Evolutionary conservation across 2,329 filamentous ascomycete genomes (phyloP).

Genomic region (Cladosporium oxysporum): DNA sequence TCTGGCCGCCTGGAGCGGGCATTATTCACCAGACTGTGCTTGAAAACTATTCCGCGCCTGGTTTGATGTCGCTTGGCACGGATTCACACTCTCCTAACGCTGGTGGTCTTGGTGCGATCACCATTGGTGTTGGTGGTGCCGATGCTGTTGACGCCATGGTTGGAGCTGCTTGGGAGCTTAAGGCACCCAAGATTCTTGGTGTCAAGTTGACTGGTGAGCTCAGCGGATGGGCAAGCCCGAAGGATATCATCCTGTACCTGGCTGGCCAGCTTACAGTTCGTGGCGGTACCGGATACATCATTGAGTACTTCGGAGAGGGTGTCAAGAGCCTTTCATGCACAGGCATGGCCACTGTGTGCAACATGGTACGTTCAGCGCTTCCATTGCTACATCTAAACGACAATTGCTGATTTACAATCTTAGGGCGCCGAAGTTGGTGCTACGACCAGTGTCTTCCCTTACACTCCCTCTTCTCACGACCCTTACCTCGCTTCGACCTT

Average conservation of each 20-base stretch:
- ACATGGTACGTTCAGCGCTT: conserved; percentile 59
- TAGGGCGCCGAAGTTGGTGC: conserved; percentile 80
- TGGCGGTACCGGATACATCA: conserved; percentile 90
- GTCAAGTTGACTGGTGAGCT: conserved; percentile 82
- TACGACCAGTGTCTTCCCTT: conserved; percentile 95
- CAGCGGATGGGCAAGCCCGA: conserved; percentile 88
- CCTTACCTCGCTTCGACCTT: conserved; percentile 87
- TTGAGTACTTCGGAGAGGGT: conserved; percentile 79
- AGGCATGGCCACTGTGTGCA: conserved; percentile 88
- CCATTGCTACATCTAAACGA: conserved; percentile 46
- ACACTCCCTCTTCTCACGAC: conserved; percentile 73
- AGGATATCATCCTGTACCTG: conserved; percentile 90
- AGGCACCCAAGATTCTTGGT: conserved; percentile 87
- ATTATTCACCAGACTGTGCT: conserved; percentile 98
- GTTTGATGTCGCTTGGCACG: conserved; percentile 97
- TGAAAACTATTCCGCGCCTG: conserved; percentile 96
- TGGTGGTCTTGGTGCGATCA: conserved; percentile 89
- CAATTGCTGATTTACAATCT: conserved; percentile 62
- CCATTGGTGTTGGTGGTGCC: conserved; percentile 94
- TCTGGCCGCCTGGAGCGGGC: conserved; percentile 90
- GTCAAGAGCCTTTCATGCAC: conserved; percentile 87
- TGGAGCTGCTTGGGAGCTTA: conserved; percentile 95
- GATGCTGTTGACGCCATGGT: conserved; percentile 97
- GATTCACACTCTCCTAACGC: conserved; percentile 97
- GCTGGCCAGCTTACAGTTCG: conserved; percentile 84